Base-by-base conservation (phyloP, 371 early-diverging fungal species). In the Mucor indicus region DNA sequence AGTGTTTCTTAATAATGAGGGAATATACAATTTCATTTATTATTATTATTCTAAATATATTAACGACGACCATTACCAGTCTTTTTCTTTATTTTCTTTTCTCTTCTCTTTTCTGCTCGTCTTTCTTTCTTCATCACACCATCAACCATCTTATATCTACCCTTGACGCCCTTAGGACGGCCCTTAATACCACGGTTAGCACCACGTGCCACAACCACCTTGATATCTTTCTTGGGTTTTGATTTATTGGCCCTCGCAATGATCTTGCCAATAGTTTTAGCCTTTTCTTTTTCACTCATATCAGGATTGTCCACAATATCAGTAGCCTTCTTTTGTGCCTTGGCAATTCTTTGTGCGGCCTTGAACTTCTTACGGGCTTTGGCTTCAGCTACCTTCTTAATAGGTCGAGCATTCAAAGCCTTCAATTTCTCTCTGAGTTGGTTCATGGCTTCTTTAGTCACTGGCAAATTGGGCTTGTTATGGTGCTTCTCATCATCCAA, bases 301-400 rank as follows among this genome's bases (percentile, higher is more conserved):
- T 94, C 95, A 29, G 85, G 86, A 62, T 89, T 89, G 13, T 92
- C 90, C 43, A 83, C 89, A 49, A 96, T 83, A 39, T 79, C 81
- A 38, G 83, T 82, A 11, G 96, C 92, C 77, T 96, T 95, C 81
- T 90, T 88, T 60, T 86, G 83, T 40, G 93, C 75, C 64, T 89
- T 89, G 38, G 84, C 83, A 37, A 95, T 38, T 41, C 85, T 83
- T 59, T 85, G 80, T 22, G 81, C 73, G 0, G 82, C 79, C 64
- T 73, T 81, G 64, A 88, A 71, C 86, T 94, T 92, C 81, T 97
- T 95, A 50, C 98, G 82, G 30, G 92, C 93, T 79, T 95, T 96
- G 41, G 98, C 98, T 75, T 98, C 98, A n/a, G 91, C 92, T 25
- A 97, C 88, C 85, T 97, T 98, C 70, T 97, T 97, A 70, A 97